These are phyloP conservation scores for Musa troglodytarum DNA, from an alignment of 176 grass and related monocot species.

Conservation along the genomic window DNA sequence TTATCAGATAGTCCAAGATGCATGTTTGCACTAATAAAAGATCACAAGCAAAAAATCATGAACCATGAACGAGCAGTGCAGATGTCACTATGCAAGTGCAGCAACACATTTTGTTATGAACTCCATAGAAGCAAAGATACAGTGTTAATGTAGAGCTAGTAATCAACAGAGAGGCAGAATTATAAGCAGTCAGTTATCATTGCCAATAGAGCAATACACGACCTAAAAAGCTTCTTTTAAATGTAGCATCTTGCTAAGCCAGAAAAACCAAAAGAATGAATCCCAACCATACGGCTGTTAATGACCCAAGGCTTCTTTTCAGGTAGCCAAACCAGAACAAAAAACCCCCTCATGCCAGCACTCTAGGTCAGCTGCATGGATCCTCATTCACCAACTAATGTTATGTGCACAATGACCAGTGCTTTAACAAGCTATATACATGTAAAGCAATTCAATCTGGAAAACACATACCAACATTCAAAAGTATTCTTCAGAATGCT, in stretches of 20 bases:
- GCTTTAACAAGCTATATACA: background rate
- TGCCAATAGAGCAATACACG: too few relatives aligned
- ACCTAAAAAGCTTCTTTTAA: too few relatives aligned
- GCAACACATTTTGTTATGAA: background rate
- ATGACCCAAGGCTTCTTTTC: background rate
- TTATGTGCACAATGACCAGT: too few relatives aligned
- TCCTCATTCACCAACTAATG: too few relatives aligned
- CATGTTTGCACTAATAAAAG: background rate
- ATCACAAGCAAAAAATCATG: background rate
- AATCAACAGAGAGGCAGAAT: background rate
- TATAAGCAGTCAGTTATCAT: too few relatives aligned
- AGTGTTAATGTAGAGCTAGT: background rate
- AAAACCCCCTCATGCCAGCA: background rate
- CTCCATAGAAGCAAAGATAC: background rate
- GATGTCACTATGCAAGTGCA: too few relatives aligned
- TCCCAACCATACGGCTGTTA: background rate
- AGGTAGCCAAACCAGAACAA: background rate
- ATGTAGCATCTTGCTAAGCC: too few relatives aligned
- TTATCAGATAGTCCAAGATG: background rate
- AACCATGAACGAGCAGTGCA: too few relatives aligned
- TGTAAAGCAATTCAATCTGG: background rate
- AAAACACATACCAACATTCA: too few relatives aligned
- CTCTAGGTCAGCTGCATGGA: too few relatives aligned
- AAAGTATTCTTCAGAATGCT: too few relatives aligned
- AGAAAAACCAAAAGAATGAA: too few relatives aligned